These are phyloP conservation scores for Physcomitrium patens DNA, from an alignment of 225 moss, liverwort and hornwort species.

Conservation along the genomic window DNA sequence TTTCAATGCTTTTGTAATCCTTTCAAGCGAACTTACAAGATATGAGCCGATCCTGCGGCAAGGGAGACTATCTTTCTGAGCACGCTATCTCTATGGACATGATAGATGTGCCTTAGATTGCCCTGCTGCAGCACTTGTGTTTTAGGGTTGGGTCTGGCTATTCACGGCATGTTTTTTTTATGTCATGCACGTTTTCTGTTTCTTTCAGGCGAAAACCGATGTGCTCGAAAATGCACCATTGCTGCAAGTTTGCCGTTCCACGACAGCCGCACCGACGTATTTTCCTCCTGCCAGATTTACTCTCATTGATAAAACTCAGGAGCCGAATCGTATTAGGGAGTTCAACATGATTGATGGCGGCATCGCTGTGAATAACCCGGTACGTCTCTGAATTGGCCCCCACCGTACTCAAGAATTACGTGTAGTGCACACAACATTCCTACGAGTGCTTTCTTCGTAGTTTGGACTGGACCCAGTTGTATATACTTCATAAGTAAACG, in stretches of 20 bases:
- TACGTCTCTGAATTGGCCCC: conserved; percentile 12
- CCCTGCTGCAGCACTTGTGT: neutral
- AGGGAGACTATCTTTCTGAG: neutral
- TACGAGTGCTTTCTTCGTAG: neutral
- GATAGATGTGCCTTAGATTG: neutral
- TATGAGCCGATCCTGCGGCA: neutral
- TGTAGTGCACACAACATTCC: neutral
- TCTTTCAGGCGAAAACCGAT: conserved; percentile 43
- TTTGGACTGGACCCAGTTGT: neutral
- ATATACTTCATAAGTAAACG: neutral
- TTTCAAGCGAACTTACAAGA: neutral
- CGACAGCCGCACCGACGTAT: conserved; percentile 57
- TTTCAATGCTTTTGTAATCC: neutral
- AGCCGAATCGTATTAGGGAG: conserved; percentile 38
- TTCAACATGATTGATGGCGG: conserved; percentile 67
- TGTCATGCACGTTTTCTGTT: neutral
- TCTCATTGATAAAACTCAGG: conserved; percentile 32
- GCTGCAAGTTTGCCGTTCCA: conserved; percentile 52
- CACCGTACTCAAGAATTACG: neutral
- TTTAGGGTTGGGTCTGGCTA: neutral
- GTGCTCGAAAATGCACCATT: conserved; percentile 48
- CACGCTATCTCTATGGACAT: neutral
- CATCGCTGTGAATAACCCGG: conserved; percentile 58
- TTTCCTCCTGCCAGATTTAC: conserved; percentile 50
- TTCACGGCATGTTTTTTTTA: neutral